Conservation (phyloP, 2,329 filamentous ascomycete species). For the Calycina herbarum region DNA sequence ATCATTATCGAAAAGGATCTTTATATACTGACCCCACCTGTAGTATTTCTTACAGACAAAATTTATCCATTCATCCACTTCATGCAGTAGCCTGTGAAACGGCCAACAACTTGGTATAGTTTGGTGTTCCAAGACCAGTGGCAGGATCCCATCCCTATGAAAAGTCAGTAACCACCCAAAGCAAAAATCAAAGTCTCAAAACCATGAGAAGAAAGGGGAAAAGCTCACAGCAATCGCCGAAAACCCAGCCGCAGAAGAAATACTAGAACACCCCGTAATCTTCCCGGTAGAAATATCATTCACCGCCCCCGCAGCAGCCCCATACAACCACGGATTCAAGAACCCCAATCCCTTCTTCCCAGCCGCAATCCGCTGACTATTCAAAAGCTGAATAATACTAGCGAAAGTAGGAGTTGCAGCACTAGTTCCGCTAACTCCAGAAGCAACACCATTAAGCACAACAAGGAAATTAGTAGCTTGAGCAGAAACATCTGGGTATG, state of each 20-base stretch:
- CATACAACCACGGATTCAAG: conserved; percentile 47
- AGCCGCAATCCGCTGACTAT: conserved; percentile 56
- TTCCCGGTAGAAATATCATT: conserved; percentile 44
- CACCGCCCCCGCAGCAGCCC: conserved; percentile 39
- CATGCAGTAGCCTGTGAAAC: conserved; percentile 10
- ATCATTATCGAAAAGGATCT: background rate
- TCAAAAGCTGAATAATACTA: conserved; percentile 60
- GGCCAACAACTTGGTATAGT: conserved; percentile 11
- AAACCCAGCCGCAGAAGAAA: conserved; percentile 28
- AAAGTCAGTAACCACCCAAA: background rate
- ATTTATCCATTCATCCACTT: background rate
- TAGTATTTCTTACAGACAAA: background rate
- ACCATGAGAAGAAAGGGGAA: background rate
- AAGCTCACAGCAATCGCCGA: conserved; percentile 26
- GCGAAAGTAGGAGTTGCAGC: conserved; percentile 58
- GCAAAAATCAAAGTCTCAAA: background rate
- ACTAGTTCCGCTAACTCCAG: conserved; percentile 50
- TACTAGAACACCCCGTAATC: conserved; percentile 40
- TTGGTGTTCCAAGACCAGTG: conserved; percentile 14
- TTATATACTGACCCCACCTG: background rate
- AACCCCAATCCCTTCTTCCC: conserved; percentile 48
- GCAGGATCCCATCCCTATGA: conserved; percentile 18
- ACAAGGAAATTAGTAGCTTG: conserved; percentile 58
- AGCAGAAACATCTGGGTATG: conserved; percentile 52
- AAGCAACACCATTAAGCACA: conserved; percentile 38